Percentiles rank a stretch among this genome's conserved stretches.
Conservation (phyloP, 208 protist species). For the Entamoeba histolytica region DNA sequence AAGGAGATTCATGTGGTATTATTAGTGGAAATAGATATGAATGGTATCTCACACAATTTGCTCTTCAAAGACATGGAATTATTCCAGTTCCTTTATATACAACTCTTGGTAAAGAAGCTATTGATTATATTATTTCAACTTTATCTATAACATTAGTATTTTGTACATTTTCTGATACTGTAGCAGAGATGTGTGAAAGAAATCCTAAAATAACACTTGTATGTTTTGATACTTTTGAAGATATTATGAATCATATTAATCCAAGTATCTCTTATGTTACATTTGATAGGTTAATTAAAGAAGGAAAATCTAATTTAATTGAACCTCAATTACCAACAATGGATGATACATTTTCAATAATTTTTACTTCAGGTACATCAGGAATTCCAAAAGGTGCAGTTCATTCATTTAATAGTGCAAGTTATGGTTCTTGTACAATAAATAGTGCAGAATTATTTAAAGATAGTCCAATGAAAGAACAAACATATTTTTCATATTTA, state of each 20-base stretch:
- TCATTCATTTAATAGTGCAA: background rate
- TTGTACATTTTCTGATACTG: background rate
- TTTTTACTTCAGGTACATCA: constrained; percentile 23
- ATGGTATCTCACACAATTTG: background rate
- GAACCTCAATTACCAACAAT: background rate
- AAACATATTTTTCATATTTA: background rate
- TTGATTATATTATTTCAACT: background rate
- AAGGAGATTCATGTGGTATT: background rate
- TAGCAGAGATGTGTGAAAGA: background rate
- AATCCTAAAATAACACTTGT: background rate
- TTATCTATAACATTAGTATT: background rate
- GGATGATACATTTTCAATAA: constrained; percentile 3
- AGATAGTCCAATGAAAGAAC: rapidly evolving
- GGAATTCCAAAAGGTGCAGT: constrained; percentile 18
- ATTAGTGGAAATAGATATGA: background rate
- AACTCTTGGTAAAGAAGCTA: background rate
- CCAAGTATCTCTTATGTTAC: background rate
- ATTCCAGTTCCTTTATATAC: background rate
- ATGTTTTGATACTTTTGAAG: background rate
- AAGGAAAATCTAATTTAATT: background rate
- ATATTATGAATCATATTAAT: background rate
- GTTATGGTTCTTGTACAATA: background rate
- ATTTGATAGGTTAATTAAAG: background rate
- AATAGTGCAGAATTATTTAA: too few species aligned
- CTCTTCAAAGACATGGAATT: background rate